Evolutionary conservation across 2,329 filamentous ascomycete species (phyloP).

Genomic region (Diatrype stigma): DNA sequence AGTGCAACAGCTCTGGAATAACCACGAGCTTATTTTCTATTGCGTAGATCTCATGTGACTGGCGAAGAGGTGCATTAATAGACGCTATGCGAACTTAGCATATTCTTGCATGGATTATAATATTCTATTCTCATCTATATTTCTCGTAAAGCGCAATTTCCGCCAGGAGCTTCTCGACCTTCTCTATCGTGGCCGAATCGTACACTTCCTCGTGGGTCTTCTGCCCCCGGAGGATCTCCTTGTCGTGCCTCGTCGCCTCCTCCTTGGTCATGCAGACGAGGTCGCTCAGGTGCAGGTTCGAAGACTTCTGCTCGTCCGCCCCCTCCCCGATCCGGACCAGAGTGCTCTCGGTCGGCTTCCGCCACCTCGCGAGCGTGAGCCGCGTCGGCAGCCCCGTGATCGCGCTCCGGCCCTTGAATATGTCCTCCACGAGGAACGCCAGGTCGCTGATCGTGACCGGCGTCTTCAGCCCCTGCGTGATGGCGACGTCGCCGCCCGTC

Average conservation of each 20-base stretch:
- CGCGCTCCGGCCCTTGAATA: slow-evolving; percentile 77
- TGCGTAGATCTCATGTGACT: too few species aligned
- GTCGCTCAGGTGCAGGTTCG: slow-evolving; percentile 46
- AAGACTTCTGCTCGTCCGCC: slow-evolving; percentile 71
- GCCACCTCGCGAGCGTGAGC: slow-evolving; percentile 78
- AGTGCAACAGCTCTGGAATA: too few species aligned
- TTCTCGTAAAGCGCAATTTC: slow-evolving; percentile 63
- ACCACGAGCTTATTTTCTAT: too few species aligned
- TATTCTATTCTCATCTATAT: slow-evolving; percentile 37
- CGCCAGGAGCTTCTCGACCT: slow-evolving; percentile 61
- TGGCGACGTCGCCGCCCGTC: slow-evolving; percentile 40
- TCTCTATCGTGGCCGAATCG: slow-evolving; percentile 58
- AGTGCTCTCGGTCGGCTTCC: slow-evolving; percentile 57
- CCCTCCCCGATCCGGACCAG: slow-evolving; percentile 57
- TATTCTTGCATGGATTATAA: background rate
- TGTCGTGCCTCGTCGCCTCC: slow-evolving; percentile 62
- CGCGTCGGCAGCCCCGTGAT: slow-evolving; percentile 79
- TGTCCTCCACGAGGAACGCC: slow-evolving; percentile 83
- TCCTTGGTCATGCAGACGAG: slow-evolving; percentile 33
- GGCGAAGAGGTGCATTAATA: too few species aligned
- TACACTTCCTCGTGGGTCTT: slow-evolving; percentile 72
- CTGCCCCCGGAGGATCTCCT: slow-evolving; percentile 67
- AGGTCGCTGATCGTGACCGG: slow-evolving; percentile 77
- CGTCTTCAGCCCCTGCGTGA: slow-evolving; percentile 69
- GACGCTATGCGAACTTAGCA: background rate